Base-by-base conservation (phyloP, 1,284 basidiomycete species). In the Cutaneotrichosporon cyanovorans region DNA sequence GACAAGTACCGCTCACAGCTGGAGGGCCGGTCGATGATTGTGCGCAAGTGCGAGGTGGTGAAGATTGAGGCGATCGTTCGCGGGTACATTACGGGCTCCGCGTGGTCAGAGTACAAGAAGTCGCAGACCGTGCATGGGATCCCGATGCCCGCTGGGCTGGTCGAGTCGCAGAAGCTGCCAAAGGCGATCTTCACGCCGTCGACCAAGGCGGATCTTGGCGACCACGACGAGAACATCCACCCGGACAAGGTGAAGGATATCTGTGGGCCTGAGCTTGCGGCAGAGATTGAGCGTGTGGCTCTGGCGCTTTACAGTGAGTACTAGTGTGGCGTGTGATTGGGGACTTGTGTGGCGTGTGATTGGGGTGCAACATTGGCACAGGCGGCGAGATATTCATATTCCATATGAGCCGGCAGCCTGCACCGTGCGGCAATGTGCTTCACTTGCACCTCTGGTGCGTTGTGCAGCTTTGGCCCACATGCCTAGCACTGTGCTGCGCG, bases 201-300 rank as follows among this genome's bases (percentile, higher is more conserved):
- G 1, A 98, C 93, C 10, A 98, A 99, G 69, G 95, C 93, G 0
- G 91, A 92, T 50, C 83, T 87, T 62, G 95, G 95, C 6, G 78
- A 80, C 33, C 92, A 98, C 65, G 93, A 98, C 69, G 92, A 97
- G 69, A 99, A 99, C 69, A 96, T 99, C 55, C 90, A 92, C 44
- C 90, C 91, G 1, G 83, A 86, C 58, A 78, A 81, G 78, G 72
- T 72, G 47, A 69, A 69, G 58, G 70, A 74, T 48, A 71, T 74
- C 46, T 70, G 68, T 50, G 73, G 71, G 2, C 59, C 68, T 11
- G 65, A 72, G 50, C 57, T 69, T 4, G 69, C 72, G 1, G 61
- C 58, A 16, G 57, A 71, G 53, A 66, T 73, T 42, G 70, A 69
- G 55, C 50, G 56, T n/a, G 60, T 65, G 7, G 70, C 72, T 6